These are phyloP conservation scores for Phytophthora citricola DNA, from an alignment of 352 stramenopile genomes.

Conservation along the genomic window DNA sequence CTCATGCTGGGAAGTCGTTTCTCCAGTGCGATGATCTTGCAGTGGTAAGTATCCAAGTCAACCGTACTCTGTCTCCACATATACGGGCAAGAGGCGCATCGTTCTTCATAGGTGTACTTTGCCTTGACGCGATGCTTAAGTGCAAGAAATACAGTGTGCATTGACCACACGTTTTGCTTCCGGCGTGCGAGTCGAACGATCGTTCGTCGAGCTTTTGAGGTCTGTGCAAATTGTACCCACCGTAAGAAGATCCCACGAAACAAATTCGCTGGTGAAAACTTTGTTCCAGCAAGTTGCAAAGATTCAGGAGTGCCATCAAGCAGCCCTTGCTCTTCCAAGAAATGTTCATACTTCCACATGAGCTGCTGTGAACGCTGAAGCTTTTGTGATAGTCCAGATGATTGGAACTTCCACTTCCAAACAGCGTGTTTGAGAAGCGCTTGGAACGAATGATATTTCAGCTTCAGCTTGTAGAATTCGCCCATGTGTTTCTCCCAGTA, in stretches of 20 bases:
- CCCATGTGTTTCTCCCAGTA: constrained; percentile 60
- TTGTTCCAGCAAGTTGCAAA: constrained; percentile 44
- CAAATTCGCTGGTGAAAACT: constrained; percentile 52
- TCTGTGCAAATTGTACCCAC: constrained; percentile 66
- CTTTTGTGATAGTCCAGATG: constrained; percentile 39
- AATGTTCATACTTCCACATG: constrained; percentile 52
- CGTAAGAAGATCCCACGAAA: constrained; percentile 59
- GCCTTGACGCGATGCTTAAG: constrained; percentile 50
- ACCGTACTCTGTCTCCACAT: constrained; percentile 48
- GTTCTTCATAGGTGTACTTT: constrained; percentile 49
- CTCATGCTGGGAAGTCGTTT: constrained; percentile 38
- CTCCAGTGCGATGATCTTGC: constrained; percentile 51
- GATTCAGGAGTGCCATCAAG: constrained; percentile 43
- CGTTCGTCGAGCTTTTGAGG: constrained; percentile 28
- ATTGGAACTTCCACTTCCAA: constrained; percentile 64
- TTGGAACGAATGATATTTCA: constrained; percentile 55
- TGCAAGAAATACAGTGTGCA: constrained; percentile 49
- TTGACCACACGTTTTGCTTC: constrained; percentile 45
- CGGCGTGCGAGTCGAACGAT: constrained; percentile 33
- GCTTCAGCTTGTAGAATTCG: constrained; percentile 44
- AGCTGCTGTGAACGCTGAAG: constrained; percentile 44
- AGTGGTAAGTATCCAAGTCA: constrained; percentile 58
- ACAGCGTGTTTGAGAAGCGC: constrained; percentile 50
- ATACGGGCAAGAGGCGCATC: constrained; percentile 36
- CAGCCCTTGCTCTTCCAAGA: constrained; percentile 32